Base-by-base conservation (phyloP, 495 filamentous ascomycete species). In the Penicillium alfredii region DNA sequence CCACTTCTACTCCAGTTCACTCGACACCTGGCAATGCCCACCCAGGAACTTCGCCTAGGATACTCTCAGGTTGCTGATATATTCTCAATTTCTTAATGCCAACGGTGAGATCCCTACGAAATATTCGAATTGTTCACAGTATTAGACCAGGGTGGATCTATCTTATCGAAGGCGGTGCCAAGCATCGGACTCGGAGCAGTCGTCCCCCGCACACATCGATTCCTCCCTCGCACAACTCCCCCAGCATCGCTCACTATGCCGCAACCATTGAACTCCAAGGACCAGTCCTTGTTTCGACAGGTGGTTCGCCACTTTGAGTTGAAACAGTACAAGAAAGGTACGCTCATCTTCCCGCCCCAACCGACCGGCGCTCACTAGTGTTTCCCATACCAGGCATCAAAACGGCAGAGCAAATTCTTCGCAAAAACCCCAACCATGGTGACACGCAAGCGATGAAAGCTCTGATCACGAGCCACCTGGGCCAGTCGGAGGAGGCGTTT, bases 371-470 rank as follows among this genome's bases (percentile, higher is more conserved):
- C n/a, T 48, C 46, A 46, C 56, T 35, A 18, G 17, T 43, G 22
- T 51, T 45, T 40, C 49, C 37, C 23, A 25, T 9, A 30, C 47
- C 40, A 85, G 88, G 86, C 61, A 73, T 96, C 55, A 94, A 94
- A 64, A 78, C 84, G 20, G 87, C 88, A 44, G 86, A 98, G 52
- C 88, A 95, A 66, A 89, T 99, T 53, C 78, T 99, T 35, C 78
- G 80, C 50, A 95, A 92, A 60, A 81, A 85, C 62, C 88, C 90
- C 30, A 89, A 88, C 45, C 92, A 99, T 81, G 92, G 87, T 47
- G 92, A 99, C 64, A 99, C 92, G 9, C 81, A 92, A 64, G 94
- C 92, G 21, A 97, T 99, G 92, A 97, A 96, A 68, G 93, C 89
- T 33, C 73, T 99, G 25, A 95, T 96, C 44, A 84, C 94, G 66